Conservation (phyloP, 164 flowering plant genomes). For the Hamamelis virginiana region DNA sequence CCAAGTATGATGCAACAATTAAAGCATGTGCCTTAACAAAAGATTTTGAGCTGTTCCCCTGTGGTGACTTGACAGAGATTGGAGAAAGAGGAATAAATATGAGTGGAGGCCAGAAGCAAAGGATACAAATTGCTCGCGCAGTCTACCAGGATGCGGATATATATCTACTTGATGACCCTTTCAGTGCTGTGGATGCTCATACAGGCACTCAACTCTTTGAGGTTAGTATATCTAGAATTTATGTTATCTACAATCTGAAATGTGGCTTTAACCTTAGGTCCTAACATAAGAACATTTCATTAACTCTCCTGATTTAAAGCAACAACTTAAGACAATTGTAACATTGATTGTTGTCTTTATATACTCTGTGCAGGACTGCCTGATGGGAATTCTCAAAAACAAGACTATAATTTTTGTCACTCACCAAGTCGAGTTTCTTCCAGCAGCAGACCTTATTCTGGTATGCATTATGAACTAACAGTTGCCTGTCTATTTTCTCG, state of each 20-base stretch:
- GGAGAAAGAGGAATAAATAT: constrained; percentile 98
- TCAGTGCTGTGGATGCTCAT: constrained; percentile 99
- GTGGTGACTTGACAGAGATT: constrained; percentile 86
- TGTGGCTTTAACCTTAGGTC: background rate
- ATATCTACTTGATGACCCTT: constrained; percentile 94
- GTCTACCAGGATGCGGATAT: constrained; percentile 94
- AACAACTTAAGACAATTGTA: background rate
- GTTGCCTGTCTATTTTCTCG: background rate
- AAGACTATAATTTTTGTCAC: constrained; percentile 88
- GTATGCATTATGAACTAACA: constrained; percentile 35
- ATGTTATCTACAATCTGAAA: background rate
- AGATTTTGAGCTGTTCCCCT: constrained; percentile 83
- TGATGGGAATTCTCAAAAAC: constrained; percentile 81
- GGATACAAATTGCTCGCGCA: constrained; percentile 97
- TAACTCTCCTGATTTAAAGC: background rate
- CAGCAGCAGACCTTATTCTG: constrained; percentile 94
- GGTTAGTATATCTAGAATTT: constrained; percentile 35
- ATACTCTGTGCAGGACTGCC: constrained; percentile 65
- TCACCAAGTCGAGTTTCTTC: constrained; percentile 98
- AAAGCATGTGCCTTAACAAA: constrained; percentile 83
- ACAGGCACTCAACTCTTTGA: constrained; percentile 90
- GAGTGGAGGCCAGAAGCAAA: constrained; percentile 98
- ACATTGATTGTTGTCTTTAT: background rate
- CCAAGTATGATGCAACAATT: constrained; percentile 59
- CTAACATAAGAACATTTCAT: background rate